phyloP scores from a whole-genome alignment of 495 filamentous ascomycete species.

The Aspergillus bridgeri region DNA sequence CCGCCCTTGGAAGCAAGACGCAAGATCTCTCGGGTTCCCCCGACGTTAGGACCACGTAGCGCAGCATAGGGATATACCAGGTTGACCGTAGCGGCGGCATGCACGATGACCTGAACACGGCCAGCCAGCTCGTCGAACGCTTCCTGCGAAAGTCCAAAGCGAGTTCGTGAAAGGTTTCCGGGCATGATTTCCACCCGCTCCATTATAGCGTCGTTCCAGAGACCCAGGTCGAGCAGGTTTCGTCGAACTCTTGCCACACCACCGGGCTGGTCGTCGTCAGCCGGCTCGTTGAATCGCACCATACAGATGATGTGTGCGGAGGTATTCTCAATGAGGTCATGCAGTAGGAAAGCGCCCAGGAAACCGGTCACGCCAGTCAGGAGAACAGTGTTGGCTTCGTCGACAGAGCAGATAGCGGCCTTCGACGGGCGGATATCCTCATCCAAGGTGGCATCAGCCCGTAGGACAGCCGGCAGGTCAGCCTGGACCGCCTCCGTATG shows the following conservation, averaged over 20 bases:
- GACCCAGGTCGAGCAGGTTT: constrained; percentile 61
- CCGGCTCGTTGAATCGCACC: constrained; percentile 59
- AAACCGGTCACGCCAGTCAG: constrained; percentile 61
- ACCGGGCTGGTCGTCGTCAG: constrained; percentile 49
- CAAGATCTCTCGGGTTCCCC: constrained; percentile 61
- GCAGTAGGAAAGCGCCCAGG: constrained; percentile 54
- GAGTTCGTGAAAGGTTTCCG: constrained; percentile 57
- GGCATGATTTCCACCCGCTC: constrained; percentile 66
- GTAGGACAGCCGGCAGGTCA: constrained; percentile 58
- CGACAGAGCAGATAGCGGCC: constrained; percentile 47
- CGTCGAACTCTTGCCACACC: constrained; percentile 56
- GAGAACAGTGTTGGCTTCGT: constrained; percentile 55
- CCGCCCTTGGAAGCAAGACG: constrained; percentile 57
- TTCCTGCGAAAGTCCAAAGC: constrained; percentile 55
- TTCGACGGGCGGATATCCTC: constrained; percentile 50
- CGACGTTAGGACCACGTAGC: constrained; percentile 55
- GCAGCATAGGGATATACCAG: constrained; percentile 66
- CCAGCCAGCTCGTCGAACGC: constrained; percentile 54
- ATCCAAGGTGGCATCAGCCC: constrained; percentile 55
- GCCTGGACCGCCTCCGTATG: constrained; percentile 64
- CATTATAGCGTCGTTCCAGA: constrained; percentile 64
- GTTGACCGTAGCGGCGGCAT: constrained; percentile 64
- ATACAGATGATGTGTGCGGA: constrained; percentile 63
- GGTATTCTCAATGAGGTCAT: constrained; percentile 52
- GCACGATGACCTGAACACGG: constrained; percentile 60